Base-by-base conservation (phyloP, 1,139 yeast genomes). In the Meyerozyma smithsonii region DNA sequence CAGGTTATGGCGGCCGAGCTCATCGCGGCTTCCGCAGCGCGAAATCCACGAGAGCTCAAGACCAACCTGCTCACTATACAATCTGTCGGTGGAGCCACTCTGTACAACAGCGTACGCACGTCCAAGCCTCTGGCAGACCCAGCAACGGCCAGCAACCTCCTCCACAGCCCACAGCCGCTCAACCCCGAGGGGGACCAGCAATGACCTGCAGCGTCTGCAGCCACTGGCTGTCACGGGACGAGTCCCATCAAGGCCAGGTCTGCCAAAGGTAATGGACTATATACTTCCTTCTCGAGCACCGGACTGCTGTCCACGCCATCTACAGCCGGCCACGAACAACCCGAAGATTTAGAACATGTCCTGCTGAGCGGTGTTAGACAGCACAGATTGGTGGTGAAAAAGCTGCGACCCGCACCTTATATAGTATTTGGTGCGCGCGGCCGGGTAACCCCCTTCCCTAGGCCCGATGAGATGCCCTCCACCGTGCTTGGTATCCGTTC, bases 11-110 rank as follows among this genome's bases (percentile, higher is more conserved):
- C 48, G 71, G 70, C 61, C 81, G 82, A 79, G 77, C 84, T 76
- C 81, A 69, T 70, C 72, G 46, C 44, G 3, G 12, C n/a, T 5
- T 4, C 6, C 25, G 12, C 25, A 23, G 5, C 25, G n/a, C 25
- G 25, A 32, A 40, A 42, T 50, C 10, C 30, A 39, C 55, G 73
- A 72, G 86, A 82, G 76, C 80, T 83, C 89, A 79, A 83, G 78
- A 62, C 74, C 80, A 58, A 59, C 62, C 67, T 66, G 79, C 74
- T 75, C 59, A 56, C 61, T 83, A 66, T 76, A 64, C 81, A 79
- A 79, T 79, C 84, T 77, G 88, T 83, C 88, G 84, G 77, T 87
- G 85, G 89, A 85, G 89, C 86, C 63, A 69, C 83, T 77, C 89
- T 81, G 89, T 74, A 73, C 64, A 70, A 80, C 54, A 59, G 66